phyloP scores from a whole-genome alignment of 2,329 filamentous ascomycete species.

The Cordyceps fumosorosea region DNA sequence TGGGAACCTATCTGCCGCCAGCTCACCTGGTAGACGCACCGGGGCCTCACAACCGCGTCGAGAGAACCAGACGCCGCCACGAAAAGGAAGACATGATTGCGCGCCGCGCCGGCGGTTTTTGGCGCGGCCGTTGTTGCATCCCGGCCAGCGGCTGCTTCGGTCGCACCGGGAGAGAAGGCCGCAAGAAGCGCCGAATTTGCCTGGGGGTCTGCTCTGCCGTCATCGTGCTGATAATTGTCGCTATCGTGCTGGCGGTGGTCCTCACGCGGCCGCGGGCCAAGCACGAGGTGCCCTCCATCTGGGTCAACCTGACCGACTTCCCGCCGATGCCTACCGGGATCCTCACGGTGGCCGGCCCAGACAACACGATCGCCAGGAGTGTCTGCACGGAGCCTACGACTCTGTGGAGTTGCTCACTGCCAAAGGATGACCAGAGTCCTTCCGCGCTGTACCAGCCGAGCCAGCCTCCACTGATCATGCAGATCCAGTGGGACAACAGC shows the following conservation, averaged over 20 bases:
- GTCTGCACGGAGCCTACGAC: conserved; percentile 67
- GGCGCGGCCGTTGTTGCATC: conserved; percentile 60
- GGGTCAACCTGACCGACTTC: conserved; percentile 80
- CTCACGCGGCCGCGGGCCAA: conserved; percentile 32
- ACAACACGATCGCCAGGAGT: conserved; percentile 55
- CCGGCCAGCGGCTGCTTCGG: conserved; percentile 60
- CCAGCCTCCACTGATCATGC: conserved; percentile 72
- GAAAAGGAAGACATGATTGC: conserved; percentile 61
- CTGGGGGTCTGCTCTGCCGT: conserved; percentile 44
- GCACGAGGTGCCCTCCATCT: conserved; percentile 41
- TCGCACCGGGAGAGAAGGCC: conserved; percentile 54
- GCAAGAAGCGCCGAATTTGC: conserved; percentile 56
- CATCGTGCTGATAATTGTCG: conserved; percentile 49
- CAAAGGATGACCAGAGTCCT: conserved; percentile 65
- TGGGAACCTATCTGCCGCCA: conserved; percentile 39
- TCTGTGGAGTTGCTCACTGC: conserved; percentile 80
- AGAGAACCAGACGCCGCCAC: conserved; percentile 46
- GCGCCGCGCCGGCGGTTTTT: conserved; percentile 51
- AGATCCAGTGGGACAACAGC: conserved; percentile 67
- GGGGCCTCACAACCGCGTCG: conserved; percentile 39
- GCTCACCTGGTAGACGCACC: conserved; percentile 36
- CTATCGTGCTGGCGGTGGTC: conserved; percentile 51
- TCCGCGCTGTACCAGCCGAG: conserved; percentile 57
- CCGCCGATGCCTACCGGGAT: conserved; percentile 82
- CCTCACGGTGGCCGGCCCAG: conserved; percentile 68